A percentile compares a stretch with the other conserved stretches of the same genome.
These are phyloP conservation scores for Entoloma clypeatum DNA, from an alignment of 1,284 basidiomycete species.

Conservation along the genomic window DNA sequence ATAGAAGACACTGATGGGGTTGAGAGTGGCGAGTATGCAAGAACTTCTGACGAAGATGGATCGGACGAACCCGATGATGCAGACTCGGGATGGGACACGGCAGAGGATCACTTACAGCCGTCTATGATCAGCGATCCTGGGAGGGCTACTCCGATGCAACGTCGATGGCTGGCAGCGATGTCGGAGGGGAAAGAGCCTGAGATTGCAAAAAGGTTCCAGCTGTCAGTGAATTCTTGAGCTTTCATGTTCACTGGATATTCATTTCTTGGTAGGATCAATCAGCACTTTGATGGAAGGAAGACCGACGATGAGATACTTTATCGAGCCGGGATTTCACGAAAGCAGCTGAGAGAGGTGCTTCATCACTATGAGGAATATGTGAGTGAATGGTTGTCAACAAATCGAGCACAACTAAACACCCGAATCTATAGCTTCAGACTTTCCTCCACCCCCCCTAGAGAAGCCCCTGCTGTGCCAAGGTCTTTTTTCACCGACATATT, in stretches of 20 bases:
- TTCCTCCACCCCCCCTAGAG: constrained; percentile 48
- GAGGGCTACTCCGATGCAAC: constrained; percentile 70
- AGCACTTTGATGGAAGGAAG: constrained; percentile 79
- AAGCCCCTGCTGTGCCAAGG: no score
- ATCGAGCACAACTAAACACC: not conserved
- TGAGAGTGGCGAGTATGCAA: constrained; percentile 36
- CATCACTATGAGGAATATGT: constrained; percentile 82
- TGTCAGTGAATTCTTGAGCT: constrained; percentile 41
- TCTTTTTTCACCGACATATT: no score
- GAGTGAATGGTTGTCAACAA: constrained; percentile 18
- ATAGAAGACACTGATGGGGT: constrained; percentile 32
- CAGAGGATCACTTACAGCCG: constrained; percentile 51
- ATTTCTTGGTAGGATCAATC: constrained; percentile 55
- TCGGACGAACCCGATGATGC: constrained; percentile 33
- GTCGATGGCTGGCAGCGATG: constrained; percentile 81
- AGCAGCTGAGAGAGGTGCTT: constrained; percentile 71
- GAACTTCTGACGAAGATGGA: constrained; percentile 27
- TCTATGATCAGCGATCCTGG: constrained; percentile 81
- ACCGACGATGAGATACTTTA: constrained; percentile 80
- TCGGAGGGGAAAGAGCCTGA: constrained; percentile 68
- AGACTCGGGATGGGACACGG: constrained; percentile 46
- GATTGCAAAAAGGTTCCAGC: constrained; percentile 60
- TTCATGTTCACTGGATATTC: not conserved
- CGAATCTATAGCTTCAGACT: constrained; percentile 37
- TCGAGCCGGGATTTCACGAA: constrained; percentile 70